Evolutionary conservation across 768 basidiomycete species (phyloP).

Genomic region (Suillus occidentalis): DNA sequence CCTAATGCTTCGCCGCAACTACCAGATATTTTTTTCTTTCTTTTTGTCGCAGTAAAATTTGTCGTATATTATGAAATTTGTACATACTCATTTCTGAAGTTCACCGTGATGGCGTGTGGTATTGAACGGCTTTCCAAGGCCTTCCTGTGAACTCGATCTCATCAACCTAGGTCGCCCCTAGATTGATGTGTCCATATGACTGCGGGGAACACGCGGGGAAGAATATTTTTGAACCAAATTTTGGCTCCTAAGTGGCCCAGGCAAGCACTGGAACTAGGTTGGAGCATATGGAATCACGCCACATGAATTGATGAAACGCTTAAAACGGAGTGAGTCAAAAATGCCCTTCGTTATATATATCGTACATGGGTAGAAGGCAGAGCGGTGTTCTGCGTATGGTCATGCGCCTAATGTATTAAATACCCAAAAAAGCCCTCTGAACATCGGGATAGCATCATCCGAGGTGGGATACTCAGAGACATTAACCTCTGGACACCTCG

Average conservation of each 20-base stretch:
- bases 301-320: neutral
- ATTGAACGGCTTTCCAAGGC: neutral
- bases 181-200: neutral
- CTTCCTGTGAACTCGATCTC: neutral
- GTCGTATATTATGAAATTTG: conserved; percentile 10
- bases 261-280: neutral
- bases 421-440: neutral
- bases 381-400: neutral
- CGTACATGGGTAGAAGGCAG: conserved; percentile 7
- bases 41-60: conserved; percentile 14
- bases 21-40: neutral
- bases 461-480: neutral
- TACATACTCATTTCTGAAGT: conserved; percentile 4
- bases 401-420: conserved; percentile 5
- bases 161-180: neutral
- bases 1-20: conserved; percentile 1
- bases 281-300: neutral
- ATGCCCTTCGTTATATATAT: neutral
- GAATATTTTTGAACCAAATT: neutral
- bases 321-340: neutral
- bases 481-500: conserved; percentile 3
- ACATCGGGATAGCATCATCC: neutral
- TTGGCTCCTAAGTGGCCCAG: no score
- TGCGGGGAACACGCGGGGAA: neutral
- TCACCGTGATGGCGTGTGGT: neutral